phyloP scores from a whole-genome alignment of 805 yeast genomes.

The Brettanomyces nanus region DNA sequence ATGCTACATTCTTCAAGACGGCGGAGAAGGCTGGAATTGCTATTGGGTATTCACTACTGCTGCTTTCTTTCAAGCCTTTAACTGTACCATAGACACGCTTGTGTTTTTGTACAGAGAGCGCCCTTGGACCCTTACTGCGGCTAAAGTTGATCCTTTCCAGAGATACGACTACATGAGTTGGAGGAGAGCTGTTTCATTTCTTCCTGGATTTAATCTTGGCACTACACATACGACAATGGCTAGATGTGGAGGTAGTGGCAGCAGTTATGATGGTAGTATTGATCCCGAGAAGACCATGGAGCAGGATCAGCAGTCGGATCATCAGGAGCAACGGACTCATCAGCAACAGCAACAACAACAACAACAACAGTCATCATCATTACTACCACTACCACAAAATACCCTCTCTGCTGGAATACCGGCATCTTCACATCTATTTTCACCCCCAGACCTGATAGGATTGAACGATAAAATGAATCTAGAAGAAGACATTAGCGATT shows the following conservation, averaged over 20 bases:
- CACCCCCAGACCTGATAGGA: no score
- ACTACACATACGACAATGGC: background rate
- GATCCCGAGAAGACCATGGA: background rate
- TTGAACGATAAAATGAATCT: no score
- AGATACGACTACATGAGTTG: constrained; percentile 11
- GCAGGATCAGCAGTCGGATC: background rate
- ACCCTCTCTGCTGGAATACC: background rate
- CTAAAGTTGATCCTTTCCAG: constrained; percentile 17
- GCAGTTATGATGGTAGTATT: background rate
- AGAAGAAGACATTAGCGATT: constrained; percentile 12
- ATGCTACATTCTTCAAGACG: constrained; percentile 43
- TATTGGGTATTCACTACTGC: constrained; percentile 57
- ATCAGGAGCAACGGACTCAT: no score
- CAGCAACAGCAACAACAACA: no score
- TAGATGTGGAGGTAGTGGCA: background rate
- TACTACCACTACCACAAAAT: background rate
- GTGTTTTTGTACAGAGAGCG: constrained; percentile 72
- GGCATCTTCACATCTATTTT: background rate
- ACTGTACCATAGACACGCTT: constrained; percentile 66
- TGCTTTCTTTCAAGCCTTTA: constrained; percentile 75
- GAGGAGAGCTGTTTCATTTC: constrained; percentile 17
- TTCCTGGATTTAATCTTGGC: constrained; percentile 20
- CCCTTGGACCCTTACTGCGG: constrained; percentile 52
- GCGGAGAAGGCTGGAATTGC: background rate
- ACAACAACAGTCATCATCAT: constrained; percentile 2